Base-by-base conservation (phyloP, 139 green algal genomes). In the Tetradesmus obliquus region DNA sequence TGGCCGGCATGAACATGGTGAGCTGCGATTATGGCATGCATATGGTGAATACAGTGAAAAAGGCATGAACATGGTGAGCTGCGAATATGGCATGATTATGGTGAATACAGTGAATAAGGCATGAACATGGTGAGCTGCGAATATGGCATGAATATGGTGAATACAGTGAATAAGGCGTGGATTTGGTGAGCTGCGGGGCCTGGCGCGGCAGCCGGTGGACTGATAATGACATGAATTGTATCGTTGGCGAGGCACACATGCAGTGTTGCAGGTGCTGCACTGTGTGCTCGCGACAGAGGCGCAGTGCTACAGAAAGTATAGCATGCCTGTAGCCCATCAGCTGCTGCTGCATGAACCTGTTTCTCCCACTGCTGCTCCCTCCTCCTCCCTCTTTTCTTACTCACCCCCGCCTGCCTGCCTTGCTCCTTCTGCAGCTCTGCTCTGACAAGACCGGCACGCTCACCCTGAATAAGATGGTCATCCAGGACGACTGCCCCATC, bases 1-100 rank as follows among this genome's bases (percentile, higher is more conserved):
- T 99, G 93, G 97, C 97, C 1, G 96, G 96, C 83, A 98, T 99
- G 97, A 97, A 99, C 95, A 97, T 98, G 94, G 95, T 98, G 17
- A 98, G 97, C 96, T 97, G 94, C 13, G 97, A 98, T 92, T 98
- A 98, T 93, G 98, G 96, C 57, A 13, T 66, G 57, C 1, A 72
- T 19, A 72, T 72, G 62, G 10, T 22, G 10, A 72, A 13, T 72
- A 72, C 32, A 45, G 32, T 45, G 32, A 45, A 45, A 1, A 45
- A 45, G 32, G 32, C 32, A 66, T 66, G 6, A 9, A 66, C 57
- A 9, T 66, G 57, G 8, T 66, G 57, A 9, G 6, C 8, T 66
- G 57, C 57, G 57, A 9, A 66, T 66, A 66, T 66, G 57, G 57
- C 57, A 13, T 66, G 57, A 66, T 22, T 19, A 72, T 72, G 62